Conservation (phyloP, 2,329 filamentous ascomycete species). For the Fusarium humuli region DNA sequence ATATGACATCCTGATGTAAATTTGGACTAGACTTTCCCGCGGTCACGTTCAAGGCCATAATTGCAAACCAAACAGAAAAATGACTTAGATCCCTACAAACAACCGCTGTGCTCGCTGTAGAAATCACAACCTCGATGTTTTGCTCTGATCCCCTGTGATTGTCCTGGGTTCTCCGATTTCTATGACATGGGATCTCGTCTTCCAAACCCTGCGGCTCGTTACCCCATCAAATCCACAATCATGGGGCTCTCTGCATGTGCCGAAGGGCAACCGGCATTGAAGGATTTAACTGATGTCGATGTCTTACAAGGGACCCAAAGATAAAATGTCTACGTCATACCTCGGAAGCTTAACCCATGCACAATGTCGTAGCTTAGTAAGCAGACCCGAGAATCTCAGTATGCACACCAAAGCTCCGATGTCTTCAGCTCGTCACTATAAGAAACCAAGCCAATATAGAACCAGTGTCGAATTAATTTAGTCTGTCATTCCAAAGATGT, state of each 20-base stretch:
- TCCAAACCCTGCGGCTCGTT: neutral
- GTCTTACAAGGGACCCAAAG: neutral
- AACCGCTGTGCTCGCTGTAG: neutral
- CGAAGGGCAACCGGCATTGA: neutral
- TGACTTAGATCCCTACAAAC: too few relatives aligned
- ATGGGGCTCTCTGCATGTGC: neutral
- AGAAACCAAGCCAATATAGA: too few relatives aligned
- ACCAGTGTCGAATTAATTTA: too few relatives aligned
- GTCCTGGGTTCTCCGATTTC: neutral
- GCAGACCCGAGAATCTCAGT: neutral
- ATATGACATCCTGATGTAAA: rapidly evolving
- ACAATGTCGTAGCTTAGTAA: neutral
- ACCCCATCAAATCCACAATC: neutral
- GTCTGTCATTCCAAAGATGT: too few relatives aligned
- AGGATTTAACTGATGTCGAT: neutral
- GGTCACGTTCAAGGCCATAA: too few relatives aligned
- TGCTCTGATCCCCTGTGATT: neutral
- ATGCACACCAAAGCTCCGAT: neutral
- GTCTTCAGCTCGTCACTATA: too few relatives aligned
- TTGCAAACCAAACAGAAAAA: too few relatives aligned
- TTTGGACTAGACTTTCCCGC: rapidly evolving
- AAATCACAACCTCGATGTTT: rapidly evolving
- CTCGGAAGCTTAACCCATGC: neutral
- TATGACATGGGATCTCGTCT: neutral
- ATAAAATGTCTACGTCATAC: neutral